Base-by-base conservation (phyloP, 768 basidiomycete genomes). In the Piloderma croceum region DNA sequence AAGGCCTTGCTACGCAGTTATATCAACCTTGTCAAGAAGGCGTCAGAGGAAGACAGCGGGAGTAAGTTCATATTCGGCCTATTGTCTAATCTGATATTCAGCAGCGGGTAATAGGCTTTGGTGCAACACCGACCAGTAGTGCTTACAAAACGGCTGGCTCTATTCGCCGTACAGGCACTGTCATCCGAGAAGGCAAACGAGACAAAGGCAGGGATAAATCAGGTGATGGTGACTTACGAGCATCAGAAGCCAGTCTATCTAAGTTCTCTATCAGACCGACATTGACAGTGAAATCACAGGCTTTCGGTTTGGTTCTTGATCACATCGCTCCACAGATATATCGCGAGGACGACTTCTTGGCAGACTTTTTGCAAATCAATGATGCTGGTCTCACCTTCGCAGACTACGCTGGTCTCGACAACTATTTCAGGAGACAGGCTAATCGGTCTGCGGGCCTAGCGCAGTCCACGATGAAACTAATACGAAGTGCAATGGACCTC, bases 371-470 rank as follows among this genome's bases (percentile, higher is more conserved):
- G 35, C 91, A 92, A 56, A 85, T 96, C 57, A 90, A 90, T 47
- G 86, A 93, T 45, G 76, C 80, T 17, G 80, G 80, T 13, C 72
- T 91, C 11, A 96, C 94, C 1, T 98, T 91, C 60, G 94, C 94
- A 11, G 94, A 97, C 63, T 91, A 94, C 51, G 89, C 90, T 79
- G 80, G 81, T 33, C 67, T 98, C 44, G 94, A 98, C 57, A 90
- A 80, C 45, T 98, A 96, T 62, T 96, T 96, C 68, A 75, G 90
- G 19, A 70, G 94, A 35, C 90, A 97, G 56, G 94, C 94, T n/a
- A 70, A 83, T 5, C 72, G 88, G 20, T 69, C 77, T 37, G 73
- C 71, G 20, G 76, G 79, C 21, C 69, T 93, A 32, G 79, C 77
- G 43, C 71, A 73, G 39, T 63, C 77, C 6, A 91, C 90, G 20